Conservation (phyloP, 306 rosid genomes). For the Cicer chorassanicum region DNA sequence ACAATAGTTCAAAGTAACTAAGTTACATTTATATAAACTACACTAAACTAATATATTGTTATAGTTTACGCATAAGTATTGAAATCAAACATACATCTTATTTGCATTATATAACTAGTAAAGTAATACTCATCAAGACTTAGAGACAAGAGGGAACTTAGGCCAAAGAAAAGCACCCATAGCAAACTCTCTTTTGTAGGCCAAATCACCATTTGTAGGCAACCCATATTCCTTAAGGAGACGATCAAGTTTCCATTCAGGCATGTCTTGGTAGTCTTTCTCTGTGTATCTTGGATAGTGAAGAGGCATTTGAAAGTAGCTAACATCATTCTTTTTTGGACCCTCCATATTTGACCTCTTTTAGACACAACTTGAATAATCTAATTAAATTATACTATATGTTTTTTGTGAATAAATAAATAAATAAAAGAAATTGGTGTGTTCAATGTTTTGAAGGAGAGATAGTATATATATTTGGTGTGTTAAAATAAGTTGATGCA, state of each 20-base stretch:
- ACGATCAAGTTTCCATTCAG: conserved; percentile 74
- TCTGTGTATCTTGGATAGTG: conserved; percentile 77
- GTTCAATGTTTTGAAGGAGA: conserved; percentile 1
- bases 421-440: background rate
- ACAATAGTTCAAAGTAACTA: background rate
- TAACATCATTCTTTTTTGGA: conserved; percentile 29
- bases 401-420: background rate
- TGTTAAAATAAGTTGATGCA: conserved; percentile 33
- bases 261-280: conserved; percentile 76
- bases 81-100: conserved; percentile 17
- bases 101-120: background rate
- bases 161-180: conserved; percentile 89
- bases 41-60: background rate
- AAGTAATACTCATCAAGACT: conserved; percentile 18
- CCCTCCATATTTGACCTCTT: conserved; percentile 48
- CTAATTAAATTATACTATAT: background rate
- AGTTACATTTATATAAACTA: conserved; percentile 7
- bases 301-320: conserved; percentile 79
- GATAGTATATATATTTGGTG: conserved; percentile 8
- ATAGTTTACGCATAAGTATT: background rate
- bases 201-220: conserved; percentile 66
- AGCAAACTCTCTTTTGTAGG: conserved; percentile 72
- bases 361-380: background rate
- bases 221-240: conserved; percentile 81
- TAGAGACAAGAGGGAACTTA: conserved; percentile 6